Conservation (phyloP, 2,329 filamentous ascomycete genomes). For the Taxawa tesnikishii region DNA sequence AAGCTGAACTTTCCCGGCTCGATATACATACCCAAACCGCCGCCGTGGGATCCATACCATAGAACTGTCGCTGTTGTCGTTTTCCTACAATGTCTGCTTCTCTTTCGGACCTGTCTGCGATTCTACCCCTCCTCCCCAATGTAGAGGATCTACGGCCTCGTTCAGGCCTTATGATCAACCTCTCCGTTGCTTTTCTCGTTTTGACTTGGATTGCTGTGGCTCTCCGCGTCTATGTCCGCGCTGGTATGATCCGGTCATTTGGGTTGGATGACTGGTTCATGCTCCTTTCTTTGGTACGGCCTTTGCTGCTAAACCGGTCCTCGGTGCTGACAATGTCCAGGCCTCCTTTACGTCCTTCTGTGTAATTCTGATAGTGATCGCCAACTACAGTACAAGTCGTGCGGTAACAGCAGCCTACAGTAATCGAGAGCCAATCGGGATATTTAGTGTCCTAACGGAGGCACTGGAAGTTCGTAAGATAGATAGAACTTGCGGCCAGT, state of each 20-base stretch:
- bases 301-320: too few relatives aligned
- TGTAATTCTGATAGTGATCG: not conserved
- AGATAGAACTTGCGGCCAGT: not conserved
- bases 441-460: not conserved
- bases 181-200: conserved; percentile 3
- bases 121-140: not conserved
- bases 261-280: conserved; percentile 8
- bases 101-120: too few relatives aligned
- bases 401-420: too few relatives aligned
- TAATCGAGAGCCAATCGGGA: not conserved
- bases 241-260: conserved; percentile 6
- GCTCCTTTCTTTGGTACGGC: conserved; percentile 5
- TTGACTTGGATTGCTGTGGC: conserved; percentile 5
- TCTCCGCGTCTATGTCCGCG: conserved; percentile 5
- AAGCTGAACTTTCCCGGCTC: too few relatives aligned
- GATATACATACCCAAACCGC: too few relatives aligned
- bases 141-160: conserved; percentile 3
- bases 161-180: not conserved
- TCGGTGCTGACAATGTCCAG: too few relatives aligned
- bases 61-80: too few relatives aligned
- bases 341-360: not conserved
- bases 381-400: too few relatives aligned
- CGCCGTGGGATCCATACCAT: too few relatives aligned
- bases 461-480: conserved; percentile 1
- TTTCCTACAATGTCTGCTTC: too few relatives aligned